Conservation (phyloP, 768 basidiomycete genomes). For the Russula brevipes region DNA sequence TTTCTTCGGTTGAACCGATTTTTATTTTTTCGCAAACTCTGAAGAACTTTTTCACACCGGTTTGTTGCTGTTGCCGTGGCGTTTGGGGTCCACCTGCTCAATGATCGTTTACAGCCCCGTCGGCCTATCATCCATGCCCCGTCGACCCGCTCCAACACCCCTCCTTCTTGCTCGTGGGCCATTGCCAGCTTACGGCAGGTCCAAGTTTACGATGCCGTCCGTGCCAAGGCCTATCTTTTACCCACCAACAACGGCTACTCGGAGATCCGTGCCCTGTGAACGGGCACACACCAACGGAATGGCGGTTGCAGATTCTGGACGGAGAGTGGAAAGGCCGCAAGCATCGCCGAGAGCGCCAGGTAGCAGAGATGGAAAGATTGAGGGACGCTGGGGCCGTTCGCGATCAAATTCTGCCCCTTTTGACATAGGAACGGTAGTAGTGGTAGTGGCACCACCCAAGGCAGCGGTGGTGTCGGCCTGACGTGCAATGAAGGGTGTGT, state of each 20-base stretch:
- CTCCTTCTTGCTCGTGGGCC: conserved; percentile 60
- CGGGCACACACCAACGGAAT: not conserved
- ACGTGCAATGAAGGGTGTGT: not conserved
- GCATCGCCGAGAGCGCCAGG: conserved; percentile 24
- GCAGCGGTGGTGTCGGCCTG: conserved; percentile 35
- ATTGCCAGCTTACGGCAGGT: conserved; percentile 51
- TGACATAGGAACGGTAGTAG: conserved; percentile 41
- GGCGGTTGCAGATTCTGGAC: conserved; percentile 30
- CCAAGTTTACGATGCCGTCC: conserved; percentile 65
- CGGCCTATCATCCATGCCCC: conserved; percentile 44
- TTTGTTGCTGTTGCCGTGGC: not conserved
- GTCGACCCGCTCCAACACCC: conserved; percentile 62
- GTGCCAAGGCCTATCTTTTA: conserved; percentile 48
- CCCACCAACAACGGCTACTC: conserved; percentile 19
- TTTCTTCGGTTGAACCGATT: conserved; percentile 16
- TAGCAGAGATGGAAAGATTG: conserved; percentile 20
- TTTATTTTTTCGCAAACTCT: not conserved
- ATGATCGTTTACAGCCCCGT: not conserved
- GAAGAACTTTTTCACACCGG: not conserved
- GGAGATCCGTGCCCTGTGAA: not conserved
- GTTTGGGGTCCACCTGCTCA: not conserved
- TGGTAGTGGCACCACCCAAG: conserved; percentile 42
- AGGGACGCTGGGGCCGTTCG: too few species aligned
- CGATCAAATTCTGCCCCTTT: conserved; percentile 2
- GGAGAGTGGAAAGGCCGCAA: not conserved